A percentile compares a stretch with the other conserved stretches of the same genome.
Conservation (phyloP, 345 rosid genomes). For the Balakata baccata region DNA sequence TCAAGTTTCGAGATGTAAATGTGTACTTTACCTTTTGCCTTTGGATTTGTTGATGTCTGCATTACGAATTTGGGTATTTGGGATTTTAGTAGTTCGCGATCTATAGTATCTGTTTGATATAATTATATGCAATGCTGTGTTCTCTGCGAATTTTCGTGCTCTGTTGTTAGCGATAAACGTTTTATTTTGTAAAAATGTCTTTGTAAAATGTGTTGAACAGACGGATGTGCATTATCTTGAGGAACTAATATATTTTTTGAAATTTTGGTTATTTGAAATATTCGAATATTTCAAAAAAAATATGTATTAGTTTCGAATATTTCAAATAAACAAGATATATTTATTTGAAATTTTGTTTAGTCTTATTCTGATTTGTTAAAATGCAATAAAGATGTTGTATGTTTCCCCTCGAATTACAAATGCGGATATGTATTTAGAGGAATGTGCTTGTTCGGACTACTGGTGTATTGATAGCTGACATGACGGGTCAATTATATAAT, state of each 20-base stretch:
- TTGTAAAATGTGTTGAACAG: neutral
- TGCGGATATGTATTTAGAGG: too few species aligned
- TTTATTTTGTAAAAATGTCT: neutral
- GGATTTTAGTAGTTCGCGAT: neutral
- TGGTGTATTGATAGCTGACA: too few species aligned
- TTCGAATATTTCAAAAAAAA: too few species aligned
- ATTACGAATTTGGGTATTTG: neutral
- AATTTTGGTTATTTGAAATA: neutral
- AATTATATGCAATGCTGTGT: neutral
- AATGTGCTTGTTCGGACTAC: too few species aligned
- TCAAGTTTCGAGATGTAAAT: neutral
- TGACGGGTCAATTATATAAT: neutral
- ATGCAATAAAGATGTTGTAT: too few species aligned
- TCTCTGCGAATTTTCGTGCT: neutral
- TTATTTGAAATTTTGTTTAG: too few species aligned
- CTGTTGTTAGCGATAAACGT: neutral
- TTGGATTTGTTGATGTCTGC: neutral
- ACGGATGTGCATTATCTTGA: neutral
- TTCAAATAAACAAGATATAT: too few species aligned
- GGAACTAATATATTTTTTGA: neutral
- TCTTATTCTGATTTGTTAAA: too few species aligned
- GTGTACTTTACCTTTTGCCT: neutral
- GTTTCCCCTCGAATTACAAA: too few species aligned
- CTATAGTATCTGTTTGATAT: neutral
- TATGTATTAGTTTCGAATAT: too few species aligned